Percentiles rank a stretch among this genome's conserved stretches.
Evolutionary conservation across 768 basidiomycete genomes (phyloP).

Genomic region (Tylopilus sp.): DNA sequence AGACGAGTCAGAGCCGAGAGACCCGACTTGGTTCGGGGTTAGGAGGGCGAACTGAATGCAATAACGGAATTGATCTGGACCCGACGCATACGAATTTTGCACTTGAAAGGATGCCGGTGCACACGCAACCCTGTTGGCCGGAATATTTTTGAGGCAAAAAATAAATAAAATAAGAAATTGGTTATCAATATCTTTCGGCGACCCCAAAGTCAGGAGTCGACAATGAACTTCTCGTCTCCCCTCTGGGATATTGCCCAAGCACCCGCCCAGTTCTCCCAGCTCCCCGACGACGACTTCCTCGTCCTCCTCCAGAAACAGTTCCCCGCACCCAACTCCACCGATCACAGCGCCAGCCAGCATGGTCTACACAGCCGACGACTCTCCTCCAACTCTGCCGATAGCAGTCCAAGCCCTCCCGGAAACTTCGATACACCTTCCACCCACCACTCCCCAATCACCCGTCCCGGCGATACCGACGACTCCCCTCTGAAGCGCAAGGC

Average conservation of each 20-base stretch:
- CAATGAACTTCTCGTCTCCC: slow-evolving; percentile 38
- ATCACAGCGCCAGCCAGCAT: slow-evolving; percentile 20
- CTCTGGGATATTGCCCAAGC: slow-evolving; percentile 70
- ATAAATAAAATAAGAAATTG: slow-evolving; percentile 8
- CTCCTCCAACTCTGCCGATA: slow-evolving; percentile 68
- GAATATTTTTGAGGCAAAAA: background rate
- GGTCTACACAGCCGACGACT: background rate
- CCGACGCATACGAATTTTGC: background rate
- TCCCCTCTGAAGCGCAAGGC: slow-evolving; percentile 74
- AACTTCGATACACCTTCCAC: slow-evolving; percentile 29
- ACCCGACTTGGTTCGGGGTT: background rate
- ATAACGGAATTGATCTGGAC: background rate
- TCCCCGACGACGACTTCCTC: slow-evolving; percentile 75
- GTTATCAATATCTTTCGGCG: background rate
- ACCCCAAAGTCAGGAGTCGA: slow-evolving; percentile 9
- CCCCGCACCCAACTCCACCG: slow-evolving; percentile 32
- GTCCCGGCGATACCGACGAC: slow-evolving; percentile 41
- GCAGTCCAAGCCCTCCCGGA: slow-evolving; percentile 74
- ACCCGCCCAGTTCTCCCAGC: slow-evolving; percentile 51
- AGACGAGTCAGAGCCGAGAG: background rate
- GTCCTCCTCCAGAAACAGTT: slow-evolving; percentile 78
- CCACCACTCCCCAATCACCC: slow-evolving; percentile 16
- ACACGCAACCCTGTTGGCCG: background rate
- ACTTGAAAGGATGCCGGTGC: background rate
- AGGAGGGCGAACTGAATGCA: background rate